Evolutionary conservation across 139 green algal genomes (phyloP).

Genomic region (Chlamydomonas applanata): DNA sequence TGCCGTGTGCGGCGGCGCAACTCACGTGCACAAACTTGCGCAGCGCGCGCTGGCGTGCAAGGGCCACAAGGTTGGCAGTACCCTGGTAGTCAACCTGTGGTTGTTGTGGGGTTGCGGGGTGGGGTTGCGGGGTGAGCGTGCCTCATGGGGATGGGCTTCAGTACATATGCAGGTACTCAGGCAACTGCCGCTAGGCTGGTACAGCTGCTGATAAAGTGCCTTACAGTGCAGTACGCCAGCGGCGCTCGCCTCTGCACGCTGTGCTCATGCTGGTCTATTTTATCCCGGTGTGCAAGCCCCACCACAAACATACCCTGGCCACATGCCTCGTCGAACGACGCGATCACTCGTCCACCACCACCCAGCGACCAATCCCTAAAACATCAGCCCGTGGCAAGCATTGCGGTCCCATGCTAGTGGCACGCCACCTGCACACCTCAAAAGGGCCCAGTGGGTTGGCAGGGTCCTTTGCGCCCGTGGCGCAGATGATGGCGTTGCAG

Average conservation of each 20-base stretch:
- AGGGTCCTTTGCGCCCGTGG: constrained; percentile 56
- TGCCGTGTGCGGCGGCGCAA: too few species aligned
- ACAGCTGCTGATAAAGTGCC: not conserved
- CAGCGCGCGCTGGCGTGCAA: constrained; percentile 45
- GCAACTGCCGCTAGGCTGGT: not conserved
- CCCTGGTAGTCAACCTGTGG: constrained; percentile 45
- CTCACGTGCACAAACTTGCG: constrained; percentile 70
- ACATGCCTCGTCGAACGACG: too few species aligned
- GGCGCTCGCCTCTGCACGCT: too few species aligned
- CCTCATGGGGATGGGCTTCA: not conserved
- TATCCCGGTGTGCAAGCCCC: too few species aligned
- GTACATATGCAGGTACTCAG: not conserved
- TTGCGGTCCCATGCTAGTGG: not conserved
- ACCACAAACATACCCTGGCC: too few species aligned
- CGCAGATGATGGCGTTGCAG: constrained; percentile 58
- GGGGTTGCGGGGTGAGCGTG: not conserved
- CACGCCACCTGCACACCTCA: constrained; percentile 35
- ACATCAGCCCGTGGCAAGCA: too few species aligned
- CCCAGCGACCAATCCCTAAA: too few species aligned
- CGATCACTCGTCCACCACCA: too few species aligned
- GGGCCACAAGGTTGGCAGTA: constrained; percentile 72
- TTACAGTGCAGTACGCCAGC: too few species aligned
- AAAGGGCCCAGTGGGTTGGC: constrained; percentile 72
- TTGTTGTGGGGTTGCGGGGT: not conserved
- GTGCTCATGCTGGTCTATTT: too few species aligned